Percentiles rank a stretch among this genome's conserved stretches.
phyloP scores from a whole-genome alignment of 1,284 basidiomycete genomes.

The Laetiporus sulphureus region DNA sequence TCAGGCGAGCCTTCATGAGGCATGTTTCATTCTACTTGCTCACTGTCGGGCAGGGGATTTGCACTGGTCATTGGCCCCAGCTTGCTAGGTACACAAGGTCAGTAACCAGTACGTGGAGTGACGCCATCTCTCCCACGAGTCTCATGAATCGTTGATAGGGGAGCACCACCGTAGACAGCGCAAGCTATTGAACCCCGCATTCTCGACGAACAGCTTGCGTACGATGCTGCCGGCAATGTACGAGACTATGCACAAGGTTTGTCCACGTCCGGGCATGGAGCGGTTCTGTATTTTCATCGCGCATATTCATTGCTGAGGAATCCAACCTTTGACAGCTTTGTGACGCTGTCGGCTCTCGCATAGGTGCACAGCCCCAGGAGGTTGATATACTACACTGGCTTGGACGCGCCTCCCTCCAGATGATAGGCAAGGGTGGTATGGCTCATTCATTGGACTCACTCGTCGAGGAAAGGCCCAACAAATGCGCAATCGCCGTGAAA shows the following conservation, averaged over 20 bases:
- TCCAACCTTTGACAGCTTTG: too few relatives aligned
- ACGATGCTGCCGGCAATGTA: constrained; percentile 19
- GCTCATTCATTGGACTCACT: constrained; percentile 35
- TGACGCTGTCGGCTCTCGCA: too few relatives aligned
- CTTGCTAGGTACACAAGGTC: too few relatives aligned
- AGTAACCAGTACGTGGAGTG: too few relatives aligned
- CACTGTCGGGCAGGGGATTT: too few relatives aligned
- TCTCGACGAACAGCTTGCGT: constrained; percentile 19
- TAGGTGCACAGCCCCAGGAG: constrained; percentile 20
- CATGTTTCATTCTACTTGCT: too few relatives aligned
- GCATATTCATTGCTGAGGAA: constrained; percentile 11
- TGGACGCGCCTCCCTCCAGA: constrained; percentile 25
- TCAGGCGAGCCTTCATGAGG: constrained; percentile 15
- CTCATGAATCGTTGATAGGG: too few relatives aligned
- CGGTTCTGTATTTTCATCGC: not conserved
- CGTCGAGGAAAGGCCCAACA: constrained; percentile 16
- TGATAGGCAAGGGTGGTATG: constrained; percentile 26
- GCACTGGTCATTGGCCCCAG: too few relatives aligned
- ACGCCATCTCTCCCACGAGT: not conserved
- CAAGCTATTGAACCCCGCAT: constrained; percentile 23
- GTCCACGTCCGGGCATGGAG: constrained; percentile 2
- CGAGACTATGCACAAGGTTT: constrained; percentile 5
- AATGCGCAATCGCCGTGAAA: too few relatives aligned
- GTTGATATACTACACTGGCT: constrained; percentile 32
- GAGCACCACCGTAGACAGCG: constrained; percentile 20